phyloP scores from a whole-genome alignment of 2,329 filamentous ascomycete species.

The Fusarium sp. region DNA sequence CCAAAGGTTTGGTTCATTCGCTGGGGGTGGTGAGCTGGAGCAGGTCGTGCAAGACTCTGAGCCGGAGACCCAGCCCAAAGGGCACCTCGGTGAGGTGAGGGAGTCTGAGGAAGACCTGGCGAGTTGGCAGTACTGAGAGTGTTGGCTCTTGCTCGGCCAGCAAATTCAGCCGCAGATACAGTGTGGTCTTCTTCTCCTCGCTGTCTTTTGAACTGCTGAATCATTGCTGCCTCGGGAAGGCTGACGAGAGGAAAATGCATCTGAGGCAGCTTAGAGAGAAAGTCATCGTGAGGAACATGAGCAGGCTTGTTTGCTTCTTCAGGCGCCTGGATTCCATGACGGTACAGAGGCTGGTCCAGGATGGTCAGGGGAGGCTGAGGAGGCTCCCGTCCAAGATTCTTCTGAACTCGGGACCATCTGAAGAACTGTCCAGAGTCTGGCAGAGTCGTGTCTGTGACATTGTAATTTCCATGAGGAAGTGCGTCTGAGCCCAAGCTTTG shows the following conservation, averaged over 20 bases:
- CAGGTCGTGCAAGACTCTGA: slow-evolving; percentile 22
- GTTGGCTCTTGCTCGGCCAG: slow-evolving; percentile 39
- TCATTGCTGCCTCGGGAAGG: slow-evolving; percentile 51
- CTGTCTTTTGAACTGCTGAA: slow-evolving; percentile 49
- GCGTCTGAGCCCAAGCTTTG: slow-evolving; percentile 48
- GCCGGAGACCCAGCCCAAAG: slow-evolving; percentile 10
- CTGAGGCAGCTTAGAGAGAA: slow-evolving; percentile 40
- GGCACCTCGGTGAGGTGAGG: slow-evolving; percentile 37
- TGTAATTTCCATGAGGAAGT: neutral
- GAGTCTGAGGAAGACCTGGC: slow-evolving; percentile 41
- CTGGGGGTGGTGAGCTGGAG: slow-evolving; percentile 26
- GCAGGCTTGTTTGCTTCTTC: slow-evolving; percentile 13
- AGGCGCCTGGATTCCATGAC: slow-evolving; percentile 23
- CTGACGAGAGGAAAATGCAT: slow-evolving; percentile 54
- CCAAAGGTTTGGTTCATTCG: slow-evolving; percentile 15
- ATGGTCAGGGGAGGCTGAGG: slow-evolving; percentile 38
- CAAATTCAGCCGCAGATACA: slow-evolving; percentile 46
- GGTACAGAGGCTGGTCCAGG: slow-evolving; percentile 42
- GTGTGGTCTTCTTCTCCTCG: slow-evolving; percentile 54
- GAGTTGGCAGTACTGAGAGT: slow-evolving; percentile 50
- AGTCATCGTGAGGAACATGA: slow-evolving; percentile 41
- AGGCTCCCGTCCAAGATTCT: slow-evolving; percentile 40
- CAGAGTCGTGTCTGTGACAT: neutral
- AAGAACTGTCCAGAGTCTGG: slow-evolving; percentile 23
- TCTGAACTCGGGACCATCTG: slow-evolving; percentile 44